phyloP scores from a whole-genome alignment of 2,329 filamentous ascomycete genomes.

The Paraphoma sp. region DNA sequence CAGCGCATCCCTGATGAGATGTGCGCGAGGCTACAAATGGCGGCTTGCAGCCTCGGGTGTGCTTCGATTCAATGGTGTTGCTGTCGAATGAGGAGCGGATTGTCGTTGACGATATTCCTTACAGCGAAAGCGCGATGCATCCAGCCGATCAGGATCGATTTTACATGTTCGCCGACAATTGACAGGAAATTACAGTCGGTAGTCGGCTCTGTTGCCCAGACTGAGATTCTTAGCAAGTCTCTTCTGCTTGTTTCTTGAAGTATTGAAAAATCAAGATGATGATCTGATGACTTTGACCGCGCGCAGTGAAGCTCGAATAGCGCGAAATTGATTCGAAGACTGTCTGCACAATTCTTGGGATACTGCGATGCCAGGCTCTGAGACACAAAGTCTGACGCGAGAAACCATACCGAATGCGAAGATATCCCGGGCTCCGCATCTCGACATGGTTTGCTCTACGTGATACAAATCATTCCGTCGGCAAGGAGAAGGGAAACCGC shows the following conservation, averaged over 20 bases:
- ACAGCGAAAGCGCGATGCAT: background rate
- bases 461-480: too few species aligned
- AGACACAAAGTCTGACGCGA: too few species aligned
- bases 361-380: too few species aligned
- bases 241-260: background rate
- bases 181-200: conserved; percentile 22
- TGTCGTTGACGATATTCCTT: background rate
- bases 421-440: too few species aligned
- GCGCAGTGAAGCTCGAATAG: too few species aligned
- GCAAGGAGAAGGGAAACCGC: too few species aligned
- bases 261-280: too few species aligned
- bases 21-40: conserved; percentile 12
- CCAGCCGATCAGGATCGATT: background rate
- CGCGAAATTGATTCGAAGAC: too few species aligned
- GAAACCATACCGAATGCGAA: too few species aligned
- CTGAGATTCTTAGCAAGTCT: conserved; percentile 5
- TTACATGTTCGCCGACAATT: conserved; percentile 5
- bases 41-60: conserved; percentile 10
- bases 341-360: too few species aligned
- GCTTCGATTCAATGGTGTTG: background rate
- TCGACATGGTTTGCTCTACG: too few species aligned
- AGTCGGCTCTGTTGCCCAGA: conserved; percentile 17
- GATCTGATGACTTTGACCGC: too few species aligned
- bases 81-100: background rate
- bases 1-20: conserved; percentile 12